A percentile compares a stretch with the other conserved stretches of the same genome.
Conservation (phyloP, 176 grass and related monocot genomes). For the Raddia distichophylla region DNA sequence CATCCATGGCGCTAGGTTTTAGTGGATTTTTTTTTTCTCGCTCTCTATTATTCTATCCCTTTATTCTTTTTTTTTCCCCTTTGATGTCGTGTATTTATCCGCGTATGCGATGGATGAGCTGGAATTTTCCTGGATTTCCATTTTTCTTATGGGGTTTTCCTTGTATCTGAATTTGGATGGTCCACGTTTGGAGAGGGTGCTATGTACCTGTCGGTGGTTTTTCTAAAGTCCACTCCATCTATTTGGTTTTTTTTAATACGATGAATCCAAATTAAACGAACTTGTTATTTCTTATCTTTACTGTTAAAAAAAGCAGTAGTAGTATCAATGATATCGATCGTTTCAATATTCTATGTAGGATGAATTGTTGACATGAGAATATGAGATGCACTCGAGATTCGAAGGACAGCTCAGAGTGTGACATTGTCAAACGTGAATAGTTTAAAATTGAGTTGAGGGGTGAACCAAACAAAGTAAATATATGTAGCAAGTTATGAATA, state of each 20-base stretch:
- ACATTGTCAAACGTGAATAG: no score
- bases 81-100: conserved; percentile 38
- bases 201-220: neutral
- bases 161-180: neutral
- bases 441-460: no score
- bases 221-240: no score
- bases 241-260: neutral
- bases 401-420: no score
- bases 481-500: no score
- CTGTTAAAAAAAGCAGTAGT: no score
- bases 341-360: no score
- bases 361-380: no score
- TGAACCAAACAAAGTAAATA: no score
- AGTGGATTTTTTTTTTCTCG: conserved; percentile 26
- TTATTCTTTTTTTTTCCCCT: neutral
- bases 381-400: no score
- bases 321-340: no score
- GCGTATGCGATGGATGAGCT: conserved; percentile 33
- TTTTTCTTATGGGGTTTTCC: conserved; percentile 20
- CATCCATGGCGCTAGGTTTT: conserved; percentile 59
- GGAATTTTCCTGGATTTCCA: conserved; percentile 7
- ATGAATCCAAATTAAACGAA: neutral
- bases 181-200: neutral
- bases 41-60: neutral
- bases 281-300: no score